Percentiles rank a stretch among this genome's conserved stretches.
phyloP scores from a whole-genome alignment of 495 filamentous ascomycete genomes.

The Tuber aestivum region DNA sequence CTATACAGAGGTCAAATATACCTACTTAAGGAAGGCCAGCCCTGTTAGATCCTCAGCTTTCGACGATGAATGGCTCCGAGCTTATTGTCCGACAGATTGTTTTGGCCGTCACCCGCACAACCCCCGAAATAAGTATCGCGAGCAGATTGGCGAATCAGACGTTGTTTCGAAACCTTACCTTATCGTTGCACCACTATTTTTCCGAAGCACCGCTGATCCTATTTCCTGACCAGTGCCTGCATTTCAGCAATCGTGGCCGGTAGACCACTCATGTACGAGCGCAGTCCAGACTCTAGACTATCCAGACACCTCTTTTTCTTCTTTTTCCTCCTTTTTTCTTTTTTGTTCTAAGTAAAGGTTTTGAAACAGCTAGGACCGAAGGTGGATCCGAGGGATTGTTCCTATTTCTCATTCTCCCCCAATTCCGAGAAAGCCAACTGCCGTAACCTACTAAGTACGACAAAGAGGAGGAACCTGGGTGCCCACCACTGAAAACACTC shows the following conservation, averaged over 20 bases:
- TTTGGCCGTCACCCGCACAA: neutral
- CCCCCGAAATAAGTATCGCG: neutral
- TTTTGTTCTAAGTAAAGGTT: neutral
- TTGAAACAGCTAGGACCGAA: neutral
- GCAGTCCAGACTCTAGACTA: neutral
- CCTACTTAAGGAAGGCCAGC: neutral
- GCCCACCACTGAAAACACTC: neutral
- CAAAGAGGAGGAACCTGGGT: neutral
- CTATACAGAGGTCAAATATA: neutral
- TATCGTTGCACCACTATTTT: neutral
- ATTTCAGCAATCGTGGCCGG: neutral
- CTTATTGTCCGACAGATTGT: neutral
- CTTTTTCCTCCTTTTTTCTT: neutral
- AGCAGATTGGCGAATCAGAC: slow-evolving; percentile 1
- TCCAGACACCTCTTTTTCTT: neutral
- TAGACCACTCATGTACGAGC: neutral
- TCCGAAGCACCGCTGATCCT: neutral
- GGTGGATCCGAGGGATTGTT: neutral
- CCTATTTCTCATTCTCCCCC: neutral
- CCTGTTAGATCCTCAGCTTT: neutral
- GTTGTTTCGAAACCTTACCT: neutral
- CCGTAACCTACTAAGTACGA: neutral
- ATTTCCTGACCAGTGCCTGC: neutral
- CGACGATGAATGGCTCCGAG: neutral
- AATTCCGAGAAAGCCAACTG: neutral